Evolutionary conservation across 768 basidiomycete genomes (phyloP).

Genomic region (Trametes cubensis): DNA sequence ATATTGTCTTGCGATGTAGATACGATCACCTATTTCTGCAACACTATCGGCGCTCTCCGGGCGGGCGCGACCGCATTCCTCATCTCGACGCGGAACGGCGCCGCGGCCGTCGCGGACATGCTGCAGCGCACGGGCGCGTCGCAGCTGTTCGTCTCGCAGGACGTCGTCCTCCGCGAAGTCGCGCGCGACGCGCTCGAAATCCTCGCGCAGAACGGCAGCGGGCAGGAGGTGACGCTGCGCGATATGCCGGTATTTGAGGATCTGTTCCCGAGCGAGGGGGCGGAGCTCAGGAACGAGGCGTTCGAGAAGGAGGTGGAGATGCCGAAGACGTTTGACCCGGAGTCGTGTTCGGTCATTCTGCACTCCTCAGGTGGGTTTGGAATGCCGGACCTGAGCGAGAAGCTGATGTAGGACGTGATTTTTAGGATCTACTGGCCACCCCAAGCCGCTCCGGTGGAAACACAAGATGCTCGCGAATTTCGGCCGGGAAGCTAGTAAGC

Average conservation of each 20-base stretch:
- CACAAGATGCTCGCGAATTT: slow-evolving; percentile 18
- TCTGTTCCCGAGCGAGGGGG: background rate
- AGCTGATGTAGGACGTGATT: background rate
- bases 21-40: slow-evolving; percentile 24
- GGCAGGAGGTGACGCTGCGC: slow-evolving; percentile 2
- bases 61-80: slow-evolving; percentile 35
- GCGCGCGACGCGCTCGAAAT: slow-evolving; percentile 1
- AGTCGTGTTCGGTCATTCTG: slow-evolving; percentile 1
- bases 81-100: slow-evolving; percentile 39
- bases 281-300: background rate
- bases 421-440: slow-evolving; percentile 30
- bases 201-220: background rate
- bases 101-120: slow-evolving; percentile 36
- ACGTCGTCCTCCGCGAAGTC: background rate
- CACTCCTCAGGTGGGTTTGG: slow-evolving; percentile 19
- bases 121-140: slow-evolving; percentile 9
- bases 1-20: slow-evolving; percentile 25
- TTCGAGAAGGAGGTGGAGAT: background rate
- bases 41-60: slow-evolving; percentile 23
- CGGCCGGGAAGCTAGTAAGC: slow-evolving; percentile 17
- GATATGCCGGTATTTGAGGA: slow-evolving; percentile 15
- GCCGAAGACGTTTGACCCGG: slow-evolving; percentile 1
- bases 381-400: too few relatives aligned
- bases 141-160: slow-evolving; percentile 14
- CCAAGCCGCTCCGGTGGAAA: slow-evolving; percentile 30